Base-by-base conservation (phyloP, 1,139 yeast genomes). In the Kluyveromyces sp. region DNA sequence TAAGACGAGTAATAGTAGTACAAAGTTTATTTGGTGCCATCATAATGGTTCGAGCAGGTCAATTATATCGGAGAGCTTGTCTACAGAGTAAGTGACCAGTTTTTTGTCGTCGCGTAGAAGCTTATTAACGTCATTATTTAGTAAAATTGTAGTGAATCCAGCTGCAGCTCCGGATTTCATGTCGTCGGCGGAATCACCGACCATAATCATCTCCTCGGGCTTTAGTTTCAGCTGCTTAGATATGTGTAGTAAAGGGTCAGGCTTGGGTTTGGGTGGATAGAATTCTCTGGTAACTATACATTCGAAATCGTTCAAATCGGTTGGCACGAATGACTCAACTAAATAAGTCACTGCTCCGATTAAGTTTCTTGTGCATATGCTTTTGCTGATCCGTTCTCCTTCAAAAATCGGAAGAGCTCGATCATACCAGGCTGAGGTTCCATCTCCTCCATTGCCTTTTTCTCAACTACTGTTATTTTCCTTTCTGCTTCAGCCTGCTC, bases 141-240 rank as follows among this genome's bases (percentile, higher is more conserved):
- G 61, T 41, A 81, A 62, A 3, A 80, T 67, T 0, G 84, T 74
- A 2, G 73, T 68, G 41, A 77, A 74, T 0, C 86, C 86, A 1
- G 86, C 86, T 6, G 66, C 55, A 35, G 68, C 60, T 2, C 84
- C 87, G 21, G 83, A 77, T 41, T 57, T 64, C 79, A 81, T 77
- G 58, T 81, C 87, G 59, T 81, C 87, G 35, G 69, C 63, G 0
- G 85, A 79, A 57, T 81, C 87, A 25, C 87, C 87, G 6, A 81
- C 82, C 87, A 81, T 81, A n/a, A 79, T 58, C 30, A 79, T 55
- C 39, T 73, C 67, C 26, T 62, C 53, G 0, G 83, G 74, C 2
- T 61, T 54, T 6, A 74, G 47, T 40, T 68, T 60, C 78, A 82
- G 75, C 3, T 57, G 48, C 21, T 66, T 51, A 3, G 80, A 73